Evolutionary conservation across 2,329 filamentous ascomycete species (phyloP).

Genomic region (Ceratocystis alfenasii): DNA sequence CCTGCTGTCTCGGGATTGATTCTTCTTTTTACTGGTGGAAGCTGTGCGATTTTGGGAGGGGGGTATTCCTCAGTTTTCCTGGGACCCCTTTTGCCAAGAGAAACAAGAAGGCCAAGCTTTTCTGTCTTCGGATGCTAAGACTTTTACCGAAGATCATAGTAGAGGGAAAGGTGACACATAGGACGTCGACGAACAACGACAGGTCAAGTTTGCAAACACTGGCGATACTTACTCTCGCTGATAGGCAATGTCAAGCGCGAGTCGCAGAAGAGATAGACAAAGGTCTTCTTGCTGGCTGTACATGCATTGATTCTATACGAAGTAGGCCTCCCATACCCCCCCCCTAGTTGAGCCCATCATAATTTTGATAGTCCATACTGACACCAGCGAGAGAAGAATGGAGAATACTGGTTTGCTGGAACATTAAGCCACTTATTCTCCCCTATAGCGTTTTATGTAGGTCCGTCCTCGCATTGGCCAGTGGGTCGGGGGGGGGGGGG

Average conservation of each 20-base stretch:
- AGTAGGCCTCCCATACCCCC: no score
- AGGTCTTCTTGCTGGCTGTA: no score
- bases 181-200: neutral
- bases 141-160: slow-evolving; percentile 11
- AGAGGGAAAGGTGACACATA: neutral
- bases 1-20: slow-evolving; percentile 1
- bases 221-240: neutral
- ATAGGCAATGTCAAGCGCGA: no score
- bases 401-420: no score
- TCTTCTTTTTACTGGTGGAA: neutral
- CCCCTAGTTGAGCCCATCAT: no score
- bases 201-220: neutral
- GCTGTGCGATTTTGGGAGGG: neutral
- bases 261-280: neutral
- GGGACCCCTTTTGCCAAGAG: slow-evolving; percentile 8
- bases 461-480: no score
- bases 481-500: no score
- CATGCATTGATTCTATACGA: no score
- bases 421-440: no score
- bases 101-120: slow-evolving; percentile 14
- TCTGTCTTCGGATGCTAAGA: slow-evolving; percentile 7
- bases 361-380: no score
- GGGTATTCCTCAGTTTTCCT: neutral
- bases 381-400: no score
- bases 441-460: no score